These are phyloP conservation scores for Pyropia haitanensis DNA, from an alignment of 23 red algal genomes.

Conservation along the genomic window DNA sequence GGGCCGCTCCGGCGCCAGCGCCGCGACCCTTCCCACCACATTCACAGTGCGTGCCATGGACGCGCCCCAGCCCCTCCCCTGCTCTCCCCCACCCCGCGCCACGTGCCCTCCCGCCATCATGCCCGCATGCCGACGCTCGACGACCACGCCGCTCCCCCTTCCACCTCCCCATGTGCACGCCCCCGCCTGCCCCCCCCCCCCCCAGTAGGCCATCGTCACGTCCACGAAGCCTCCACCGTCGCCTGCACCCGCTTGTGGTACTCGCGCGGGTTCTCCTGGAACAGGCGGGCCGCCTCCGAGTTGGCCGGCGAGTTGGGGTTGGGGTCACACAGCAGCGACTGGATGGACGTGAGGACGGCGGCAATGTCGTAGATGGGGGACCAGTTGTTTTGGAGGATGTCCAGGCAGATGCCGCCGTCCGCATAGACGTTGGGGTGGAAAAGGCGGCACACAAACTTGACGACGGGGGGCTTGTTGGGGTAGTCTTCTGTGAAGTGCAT, in stretches of 20 bases:
- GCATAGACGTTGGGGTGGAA: constrained; percentile 99
- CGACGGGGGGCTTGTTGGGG: constrained; percentile 94
- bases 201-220: no score
- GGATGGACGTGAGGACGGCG: constrained; percentile 97
- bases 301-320: constrained; percentile 99
- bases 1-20: no score
- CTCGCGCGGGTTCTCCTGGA: constrained; percentile 92
- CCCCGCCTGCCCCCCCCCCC: no score
- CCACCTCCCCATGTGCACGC: no score
- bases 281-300: constrained; percentile 85
- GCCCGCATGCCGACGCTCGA: no score
- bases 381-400: constrained; percentile 98
- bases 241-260: constrained; percentile 83
- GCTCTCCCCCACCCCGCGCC: no score
- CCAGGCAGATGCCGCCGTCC: constrained; percentile 96
- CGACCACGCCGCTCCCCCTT: no score
- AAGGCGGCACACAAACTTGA: constrained; percentile 95
- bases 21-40: no score
- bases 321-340: constrained; percentile 96
- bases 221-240: no score
- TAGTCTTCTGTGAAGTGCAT: constrained; percentile 95
- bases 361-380: constrained; percentile 98
- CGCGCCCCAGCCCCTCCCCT: no score
- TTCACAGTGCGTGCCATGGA: no score
- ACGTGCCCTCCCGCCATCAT: no score